Evolutionary conservation across 495 filamentous ascomycete genomes (phyloP).

Genomic region (Daldinia concentrica): DNA sequence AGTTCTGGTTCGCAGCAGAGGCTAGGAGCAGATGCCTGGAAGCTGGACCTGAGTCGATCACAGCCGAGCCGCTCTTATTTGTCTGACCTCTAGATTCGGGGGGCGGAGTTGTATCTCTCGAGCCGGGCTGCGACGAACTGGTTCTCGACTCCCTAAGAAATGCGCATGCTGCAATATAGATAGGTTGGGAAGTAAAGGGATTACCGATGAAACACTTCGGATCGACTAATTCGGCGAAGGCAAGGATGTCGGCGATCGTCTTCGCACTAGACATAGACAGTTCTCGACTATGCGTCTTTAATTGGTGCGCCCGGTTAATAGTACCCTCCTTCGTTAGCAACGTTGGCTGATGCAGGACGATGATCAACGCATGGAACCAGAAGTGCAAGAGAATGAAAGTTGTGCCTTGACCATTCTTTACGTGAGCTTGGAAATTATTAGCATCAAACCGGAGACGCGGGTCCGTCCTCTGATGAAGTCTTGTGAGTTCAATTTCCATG

Average conservation of each 20-base stretch:
- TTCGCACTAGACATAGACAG: conserved; percentile 88
- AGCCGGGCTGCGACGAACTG: conserved; percentile 64
- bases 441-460: conserved; percentile 79
- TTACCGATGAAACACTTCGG: conserved; percentile 83
- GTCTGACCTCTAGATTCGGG: conserved; percentile 37
- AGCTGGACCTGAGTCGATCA: conserved; percentile 58
- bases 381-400: conserved; percentile 90
- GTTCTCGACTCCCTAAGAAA: conserved; percentile 84
- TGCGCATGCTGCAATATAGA: conserved; percentile 88
- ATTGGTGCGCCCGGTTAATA: conserved; percentile 65
- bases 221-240: conserved; percentile 80
- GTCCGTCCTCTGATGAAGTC: conserved; percentile 80
- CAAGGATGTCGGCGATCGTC: conserved; percentile 85
- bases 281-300: conserved; percentile 80
- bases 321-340: conserved; percentile 80
- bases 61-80: conserved; percentile 32
- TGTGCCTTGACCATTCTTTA: conserved; percentile 77
- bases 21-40: conserved; percentile 77
- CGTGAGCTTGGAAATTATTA: conserved; percentile 78
- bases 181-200: conserved; percentile 87
- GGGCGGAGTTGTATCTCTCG: conserved; percentile 59
- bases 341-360: conserved; percentile 83
- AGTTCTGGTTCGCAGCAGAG: conserved; percentile 79
- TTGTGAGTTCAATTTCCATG: conserved; percentile 80
- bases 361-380: conserved; percentile 89